Evolutionary conservation across 2,329 filamentous ascomycete species (phyloP).

Genomic region (Claviceps cyperi): DNA sequence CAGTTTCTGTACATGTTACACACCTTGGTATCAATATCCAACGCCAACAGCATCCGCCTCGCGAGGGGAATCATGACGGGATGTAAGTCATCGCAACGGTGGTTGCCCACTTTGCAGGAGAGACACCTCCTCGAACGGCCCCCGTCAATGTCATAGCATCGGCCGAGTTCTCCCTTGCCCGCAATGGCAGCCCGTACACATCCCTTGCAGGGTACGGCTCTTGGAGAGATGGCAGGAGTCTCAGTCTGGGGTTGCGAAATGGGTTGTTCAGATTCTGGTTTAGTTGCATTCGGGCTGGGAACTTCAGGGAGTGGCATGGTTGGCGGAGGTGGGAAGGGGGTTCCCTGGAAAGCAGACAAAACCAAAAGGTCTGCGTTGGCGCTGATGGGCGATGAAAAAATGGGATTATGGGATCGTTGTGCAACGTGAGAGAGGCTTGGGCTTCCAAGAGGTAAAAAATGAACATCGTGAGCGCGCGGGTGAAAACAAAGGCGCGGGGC

Average conservation of each 20-base stretch:
- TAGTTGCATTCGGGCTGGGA: too few species aligned
- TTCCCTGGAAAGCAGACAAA: too few species aligned
- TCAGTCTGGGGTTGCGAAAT: too few species aligned
- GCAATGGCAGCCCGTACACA: not conserved
- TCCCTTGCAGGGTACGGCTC: not conserved
- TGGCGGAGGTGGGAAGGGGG: too few species aligned
- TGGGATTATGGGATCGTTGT: too few species aligned
- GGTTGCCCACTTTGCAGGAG: not conserved
- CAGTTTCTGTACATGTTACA: not conserved
- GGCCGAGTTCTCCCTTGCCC: not conserved
- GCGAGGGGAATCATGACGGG: not conserved
- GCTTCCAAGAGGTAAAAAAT: not conserved
- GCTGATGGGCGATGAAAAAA: too few species aligned
- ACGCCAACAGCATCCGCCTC: not conserved
- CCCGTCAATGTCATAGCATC: not conserved
- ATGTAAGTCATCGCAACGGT: not conserved
- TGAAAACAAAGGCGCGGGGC: not conserved
- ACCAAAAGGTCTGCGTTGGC: too few species aligned
- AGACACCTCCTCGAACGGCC: not conserved
- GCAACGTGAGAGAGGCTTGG: too few species aligned
- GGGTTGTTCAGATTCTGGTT: too few species aligned
- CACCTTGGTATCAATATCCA: not conserved
- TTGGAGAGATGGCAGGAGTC: not conserved
- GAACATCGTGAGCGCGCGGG: not conserved
- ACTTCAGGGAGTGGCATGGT: too few species aligned